phyloP scores from a whole-genome alignment of 1,284 basidiomycete genomes.

The Caloboletus inedulis region DNA sequence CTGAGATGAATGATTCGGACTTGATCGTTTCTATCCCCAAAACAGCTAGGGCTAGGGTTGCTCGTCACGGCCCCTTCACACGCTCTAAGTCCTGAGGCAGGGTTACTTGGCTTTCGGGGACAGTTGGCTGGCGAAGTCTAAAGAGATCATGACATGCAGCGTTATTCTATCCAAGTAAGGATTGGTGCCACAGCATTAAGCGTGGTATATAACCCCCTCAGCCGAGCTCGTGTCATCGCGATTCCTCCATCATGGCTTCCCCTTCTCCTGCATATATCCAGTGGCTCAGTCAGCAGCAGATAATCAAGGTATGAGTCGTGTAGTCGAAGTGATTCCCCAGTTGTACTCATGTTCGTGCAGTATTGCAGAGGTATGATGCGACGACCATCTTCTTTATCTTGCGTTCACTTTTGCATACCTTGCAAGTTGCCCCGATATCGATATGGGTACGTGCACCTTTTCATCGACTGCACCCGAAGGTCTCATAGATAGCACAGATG shows the following conservation, averaged over 20 bases:
- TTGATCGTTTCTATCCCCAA: not conserved
- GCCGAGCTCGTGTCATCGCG: too few species aligned
- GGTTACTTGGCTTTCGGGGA: not conserved
- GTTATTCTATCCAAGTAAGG: not conserved
- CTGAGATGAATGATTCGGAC: not conserved
- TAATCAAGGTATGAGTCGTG: conserved; percentile 3
- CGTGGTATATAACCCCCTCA: not conserved
- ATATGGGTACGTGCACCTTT: conserved; percentile 7
- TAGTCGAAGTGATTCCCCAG: not conserved
- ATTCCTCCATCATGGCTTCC: not conserved
- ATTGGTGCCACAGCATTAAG: not conserved
- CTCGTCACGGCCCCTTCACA: not conserved
- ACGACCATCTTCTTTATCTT: not conserved
- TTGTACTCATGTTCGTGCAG: not conserved
- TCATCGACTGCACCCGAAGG: not conserved
- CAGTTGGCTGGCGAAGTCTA: too few species aligned
- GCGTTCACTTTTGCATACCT: not conserved
- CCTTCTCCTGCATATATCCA: not conserved
- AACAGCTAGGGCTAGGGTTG: not conserved
- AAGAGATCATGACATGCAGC: not conserved
- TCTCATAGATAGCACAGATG: not conserved
- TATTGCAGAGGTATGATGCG: conserved; percentile 9
- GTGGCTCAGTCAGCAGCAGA: conserved; percentile 8
- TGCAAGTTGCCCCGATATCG: conserved; percentile 8
- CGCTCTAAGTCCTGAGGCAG: not conserved